Evolutionary conservation across 805 yeast species (phyloP).

Genomic region (Teunomyces barrocoloradensis): DNA sequence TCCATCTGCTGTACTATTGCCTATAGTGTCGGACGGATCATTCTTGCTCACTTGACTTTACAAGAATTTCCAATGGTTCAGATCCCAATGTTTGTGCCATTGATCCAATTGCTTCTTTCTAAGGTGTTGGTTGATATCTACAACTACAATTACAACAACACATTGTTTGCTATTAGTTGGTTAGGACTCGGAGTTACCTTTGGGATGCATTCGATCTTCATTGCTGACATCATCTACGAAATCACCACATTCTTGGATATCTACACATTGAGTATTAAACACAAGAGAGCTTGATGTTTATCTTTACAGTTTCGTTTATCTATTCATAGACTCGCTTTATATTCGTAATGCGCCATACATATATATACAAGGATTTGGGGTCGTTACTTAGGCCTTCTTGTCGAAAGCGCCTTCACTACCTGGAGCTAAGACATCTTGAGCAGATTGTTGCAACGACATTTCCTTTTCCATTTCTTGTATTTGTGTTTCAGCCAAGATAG

Average conservation of each 20-base stretch:
- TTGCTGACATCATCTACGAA: conserved; percentile 74
- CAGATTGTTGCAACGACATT: conserved; percentile 75
- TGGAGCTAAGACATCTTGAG: conserved; percentile 70
- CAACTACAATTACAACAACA: conserved; percentile 36
- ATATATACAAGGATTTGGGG: conserved; percentile 5
- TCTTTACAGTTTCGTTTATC: not conserved
- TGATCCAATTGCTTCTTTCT: conserved; percentile 42
- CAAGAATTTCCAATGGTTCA: conserved; percentile 75
- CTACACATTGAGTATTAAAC: conserved; percentile 80
- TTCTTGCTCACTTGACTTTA: conserved; percentile 78
- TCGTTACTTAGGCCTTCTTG: conserved; percentile 16
- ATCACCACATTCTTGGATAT: conserved; percentile 81
- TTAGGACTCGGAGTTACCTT: conserved; percentile 64
- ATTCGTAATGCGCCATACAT: conserved; percentile 4
- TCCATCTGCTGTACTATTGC: conserved; percentile 78
- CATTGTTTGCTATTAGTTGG: conserved; percentile 57
- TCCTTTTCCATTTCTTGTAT: conserved; percentile 92
- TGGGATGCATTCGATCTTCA: conserved; percentile 68
- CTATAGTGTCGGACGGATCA: conserved; percentile 86
- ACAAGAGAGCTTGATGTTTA: conserved; percentile 48
- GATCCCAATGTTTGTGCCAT: conserved; percentile 67
- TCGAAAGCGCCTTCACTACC: conserved; percentile 39
- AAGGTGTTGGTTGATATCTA: conserved; percentile 33
- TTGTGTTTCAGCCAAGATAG: conserved; percentile 91
- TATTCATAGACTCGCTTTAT: conserved; percentile 2